Base-by-base conservation (phyloP, 1,284 basidiomycete species). In the Phenoliferia sp. region DNA sequence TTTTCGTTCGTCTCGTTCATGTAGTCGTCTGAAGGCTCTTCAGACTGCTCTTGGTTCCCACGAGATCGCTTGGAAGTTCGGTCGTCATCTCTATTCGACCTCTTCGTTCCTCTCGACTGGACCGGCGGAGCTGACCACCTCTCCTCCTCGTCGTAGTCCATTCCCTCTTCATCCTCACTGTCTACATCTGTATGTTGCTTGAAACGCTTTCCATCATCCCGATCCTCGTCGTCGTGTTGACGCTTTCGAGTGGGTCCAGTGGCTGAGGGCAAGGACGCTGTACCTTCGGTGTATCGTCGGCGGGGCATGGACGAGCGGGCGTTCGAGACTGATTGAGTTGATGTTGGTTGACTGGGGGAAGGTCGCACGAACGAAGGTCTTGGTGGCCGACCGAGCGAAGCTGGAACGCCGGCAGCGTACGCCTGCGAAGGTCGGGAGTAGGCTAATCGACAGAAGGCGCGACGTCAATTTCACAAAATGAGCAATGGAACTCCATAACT, bases 1-100 rank as follows among this genome's bases (percentile, higher is more conserved):
- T 52, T 29, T 17, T 50, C 44, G 31, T 61, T 59, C 2, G 22
- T 32, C 15, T 39, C 59, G 12, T 12, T 31, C 17, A n/a, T 44
- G 9, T 58, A 60, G 2, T 33, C 54, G 17, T 64, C 62, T 64
- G 59, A 22, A 59, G 54, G 3, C 56, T 33, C 34, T n/a, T 44
- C 39, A 22, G 22, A 44, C 39, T 44, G 12, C 33, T 58, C n/a
- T n/a, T n/a, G n/a, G n/a, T n/a, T n/a, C n/a, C n/a, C n/a, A n/a
- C n/a, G n/a, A n/a, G n/a, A n/a, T n/a, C n/a, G n/a, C n/a, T n/a
- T n/a, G n/a, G n/a, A n/a, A n/a, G n/a, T n/a, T n/a, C n/a, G n/a
- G n/a, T n/a, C n/a, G n/a, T n/a, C 58, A 1, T 6, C 35, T 28
- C 22, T 3, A 19, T 28, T 2, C 19, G 35, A 33, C 34, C 16